Percentiles rank a stretch among this genome's conserved stretches.
phyloP scores from a whole-genome alignment of 2,329 filamentous ascomycete genomes.

The Aspergillus brunneoviolaceus region DNA sequence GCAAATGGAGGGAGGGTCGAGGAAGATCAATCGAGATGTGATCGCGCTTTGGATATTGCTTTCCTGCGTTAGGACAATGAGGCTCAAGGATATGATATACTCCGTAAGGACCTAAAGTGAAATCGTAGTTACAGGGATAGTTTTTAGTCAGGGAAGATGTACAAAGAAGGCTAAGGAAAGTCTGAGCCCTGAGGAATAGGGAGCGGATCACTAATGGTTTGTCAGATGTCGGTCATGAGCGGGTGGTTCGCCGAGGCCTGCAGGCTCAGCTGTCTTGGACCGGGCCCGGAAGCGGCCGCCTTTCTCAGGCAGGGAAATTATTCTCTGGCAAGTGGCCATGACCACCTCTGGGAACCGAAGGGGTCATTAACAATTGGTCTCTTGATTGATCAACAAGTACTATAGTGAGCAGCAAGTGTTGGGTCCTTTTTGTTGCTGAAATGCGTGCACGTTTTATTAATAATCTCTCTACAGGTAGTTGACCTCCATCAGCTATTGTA shows the following conservation, averaged over 20 bases:
- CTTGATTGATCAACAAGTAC: neutral
- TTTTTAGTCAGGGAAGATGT: neutral
- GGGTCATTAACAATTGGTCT: no score
- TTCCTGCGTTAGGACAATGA: neutral
- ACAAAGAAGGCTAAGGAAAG: conserved; percentile 9
- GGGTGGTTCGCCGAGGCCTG: conserved; percentile 13
- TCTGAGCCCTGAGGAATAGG: neutral
- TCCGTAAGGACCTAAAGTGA: neutral
- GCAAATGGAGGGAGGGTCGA: neutral
- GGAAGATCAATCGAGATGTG: neutral
- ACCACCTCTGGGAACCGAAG: no score
- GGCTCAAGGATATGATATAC: neutral
- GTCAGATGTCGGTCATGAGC: conserved; percentile 18
- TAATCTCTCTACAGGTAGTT: neutral
- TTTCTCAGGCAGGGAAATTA: neutral
- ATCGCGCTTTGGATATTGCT: neutral
- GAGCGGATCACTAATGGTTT: conserved; percentile 21
- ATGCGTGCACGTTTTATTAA: no score
- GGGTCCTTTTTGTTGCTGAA: no score
- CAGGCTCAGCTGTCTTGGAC: neutral
- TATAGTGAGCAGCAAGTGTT: neutral
- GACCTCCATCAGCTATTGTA: neutral
- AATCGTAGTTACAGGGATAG: neutral
- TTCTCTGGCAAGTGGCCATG: no score
- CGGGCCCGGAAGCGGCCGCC: neutral